A percentile compares a stretch with the other conserved stretches of the same genome.
Evolutionary conservation across 306 rosid species (phyloP).

Genomic region (Dalbergia cultrata): DNA sequence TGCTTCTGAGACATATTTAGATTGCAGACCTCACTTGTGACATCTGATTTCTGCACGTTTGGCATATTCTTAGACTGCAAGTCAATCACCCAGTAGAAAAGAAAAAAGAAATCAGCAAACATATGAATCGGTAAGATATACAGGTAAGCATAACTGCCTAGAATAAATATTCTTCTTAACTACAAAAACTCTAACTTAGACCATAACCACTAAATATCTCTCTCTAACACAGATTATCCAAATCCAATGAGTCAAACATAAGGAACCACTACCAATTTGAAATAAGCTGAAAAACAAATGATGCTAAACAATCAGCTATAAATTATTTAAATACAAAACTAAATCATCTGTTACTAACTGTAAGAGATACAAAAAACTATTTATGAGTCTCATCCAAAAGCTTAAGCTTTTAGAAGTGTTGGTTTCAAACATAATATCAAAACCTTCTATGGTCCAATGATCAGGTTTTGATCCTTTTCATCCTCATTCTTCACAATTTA

Average conservation of each 20-base stretch:
- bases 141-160: conserved; percentile 19
- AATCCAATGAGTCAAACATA: conserved; percentile 21
- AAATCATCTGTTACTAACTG: not conserved
- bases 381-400: not conserved
- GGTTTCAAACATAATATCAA: no score
- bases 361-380: not conserved
- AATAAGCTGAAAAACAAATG: not conserved
- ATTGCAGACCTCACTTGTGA: conserved; percentile 34
- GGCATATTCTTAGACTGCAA: conserved; percentile 58
- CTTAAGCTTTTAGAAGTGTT: not conserved
- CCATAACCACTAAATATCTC: not conserved
- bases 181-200: not conserved
- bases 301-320: not conserved
- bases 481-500: not conserved
- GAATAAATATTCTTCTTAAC: not conserved
- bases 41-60: conserved; percentile 41
- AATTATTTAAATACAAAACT: not conserved
- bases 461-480: not conserved
- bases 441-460: not conserved
- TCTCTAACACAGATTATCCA: not conserved
- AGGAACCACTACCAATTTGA: not conserved
- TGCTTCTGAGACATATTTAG: conserved; percentile 47
- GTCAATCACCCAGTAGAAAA: conserved; percentile 33
- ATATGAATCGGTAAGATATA: not conserved
- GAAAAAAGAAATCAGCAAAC: conserved; percentile 8